A percentile compares a stretch with the other conserved stretches of the same genome.
These are phyloP conservation scores for Pythium dissotocum DNA, from an alignment of 352 stramenopile species.

Conservation along the genomic window DNA sequence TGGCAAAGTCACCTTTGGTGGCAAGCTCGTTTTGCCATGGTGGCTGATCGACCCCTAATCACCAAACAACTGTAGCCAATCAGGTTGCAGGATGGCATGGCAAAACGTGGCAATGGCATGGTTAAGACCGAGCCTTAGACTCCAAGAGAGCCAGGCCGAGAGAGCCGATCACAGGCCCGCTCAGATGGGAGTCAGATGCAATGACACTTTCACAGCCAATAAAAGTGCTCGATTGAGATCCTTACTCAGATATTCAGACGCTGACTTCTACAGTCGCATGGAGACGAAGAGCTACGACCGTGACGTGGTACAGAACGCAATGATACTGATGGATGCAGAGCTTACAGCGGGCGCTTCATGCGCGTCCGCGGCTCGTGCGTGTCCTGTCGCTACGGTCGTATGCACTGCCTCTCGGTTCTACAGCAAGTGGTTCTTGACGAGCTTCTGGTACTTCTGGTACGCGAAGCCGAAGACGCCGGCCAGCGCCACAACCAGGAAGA, in stretches of 20 bases:
- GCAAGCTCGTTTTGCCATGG: too few relatives aligned
- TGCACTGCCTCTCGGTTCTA: conserved; percentile 31
- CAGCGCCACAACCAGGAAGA: conserved; percentile 70
- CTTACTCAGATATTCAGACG: background rate
- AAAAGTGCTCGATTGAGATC: background rate
- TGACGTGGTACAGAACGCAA: background rate
- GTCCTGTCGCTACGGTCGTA: background rate
- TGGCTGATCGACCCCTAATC: too few relatives aligned
- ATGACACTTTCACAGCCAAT: background rate
- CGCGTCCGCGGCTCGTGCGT: background rate
- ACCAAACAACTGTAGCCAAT: too few relatives aligned
- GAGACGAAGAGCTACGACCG: background rate
- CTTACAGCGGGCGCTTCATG: background rate
- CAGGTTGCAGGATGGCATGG: too few relatives aligned
- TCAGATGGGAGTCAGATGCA: background rate
- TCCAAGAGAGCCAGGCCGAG: conserved; percentile 8
- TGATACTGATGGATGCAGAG: background rate
- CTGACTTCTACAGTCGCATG: background rate
- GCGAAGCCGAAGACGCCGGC: conserved; percentile 53
- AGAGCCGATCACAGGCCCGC: background rate
- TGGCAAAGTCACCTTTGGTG: too few relatives aligned
- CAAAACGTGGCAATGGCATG: too few relatives aligned
- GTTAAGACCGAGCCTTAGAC: background rate
- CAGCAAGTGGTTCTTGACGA: conserved; percentile 84
- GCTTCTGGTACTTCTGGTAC: conserved; percentile 88